Percentiles rank a stretch among this genome's conserved stretches.
These are phyloP conservation scores for Pichia membranifaciens DNA, from an alignment of 805 yeast genomes.

Conservation along the genomic window DNA sequence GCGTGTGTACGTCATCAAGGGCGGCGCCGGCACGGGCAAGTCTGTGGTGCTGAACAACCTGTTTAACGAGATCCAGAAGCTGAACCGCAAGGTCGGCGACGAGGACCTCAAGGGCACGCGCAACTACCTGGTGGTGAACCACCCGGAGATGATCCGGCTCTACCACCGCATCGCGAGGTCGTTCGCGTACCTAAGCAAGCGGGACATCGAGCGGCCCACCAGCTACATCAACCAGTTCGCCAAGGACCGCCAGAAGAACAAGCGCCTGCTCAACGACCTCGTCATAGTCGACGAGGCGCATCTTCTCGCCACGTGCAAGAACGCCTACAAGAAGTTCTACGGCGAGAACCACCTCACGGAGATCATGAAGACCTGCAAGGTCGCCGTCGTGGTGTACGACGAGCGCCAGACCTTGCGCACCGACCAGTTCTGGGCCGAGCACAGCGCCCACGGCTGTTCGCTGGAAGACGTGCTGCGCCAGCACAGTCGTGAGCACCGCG, in stretches of 20 bases:
- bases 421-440: conserved; percentile 32
- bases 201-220: conserved; percentile 42
- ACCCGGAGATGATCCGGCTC: conserved; percentile 43
- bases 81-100: conserved; percentile 16
- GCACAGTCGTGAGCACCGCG: not conserved
- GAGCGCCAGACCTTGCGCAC: conserved; percentile 41
- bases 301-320: conserved; percentile 37
- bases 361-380: conserved; percentile 34
- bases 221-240: conserved; percentile 34
- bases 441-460: conserved; percentile 32
- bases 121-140: conserved; percentile 39
- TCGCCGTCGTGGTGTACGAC: conserved; percentile 39
- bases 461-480: conserved; percentile 14
- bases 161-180: conserved; percentile 35
- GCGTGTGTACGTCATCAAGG: conserved; percentile 37
- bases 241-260: conserved; percentile 14
- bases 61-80: conserved; percentile 37
- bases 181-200: conserved; percentile 33
- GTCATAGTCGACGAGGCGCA: conserved; percentile 44
- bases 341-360: conserved; percentile 41
- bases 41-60: conserved; percentile 38
- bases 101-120: conserved; percentile 25
- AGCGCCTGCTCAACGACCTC: conserved; percentile 28
- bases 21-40: conserved; percentile 47
- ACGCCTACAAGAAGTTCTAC: conserved; percentile 39